phyloP scores from a whole-genome alignment of 129 eudicot genomes.

The Artemisia annua region DNA sequence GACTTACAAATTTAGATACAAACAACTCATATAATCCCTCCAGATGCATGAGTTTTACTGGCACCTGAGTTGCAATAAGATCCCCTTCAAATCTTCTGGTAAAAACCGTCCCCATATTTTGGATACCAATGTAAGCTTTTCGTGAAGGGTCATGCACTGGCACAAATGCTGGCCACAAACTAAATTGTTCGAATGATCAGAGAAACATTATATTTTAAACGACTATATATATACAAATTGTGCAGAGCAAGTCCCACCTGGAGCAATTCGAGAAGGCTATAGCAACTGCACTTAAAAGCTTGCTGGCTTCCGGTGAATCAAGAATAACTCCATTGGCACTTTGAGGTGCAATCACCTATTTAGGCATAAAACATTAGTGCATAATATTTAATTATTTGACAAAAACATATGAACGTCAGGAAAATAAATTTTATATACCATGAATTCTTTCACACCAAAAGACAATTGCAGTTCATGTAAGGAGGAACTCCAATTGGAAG shows the following conservation, averaged over 20 bases:
- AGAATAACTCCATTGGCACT: constrained; percentile 98
- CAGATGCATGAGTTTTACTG: constrained; percentile 95
- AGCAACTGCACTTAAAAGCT: constrained; percentile 93
- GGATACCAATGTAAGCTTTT: constrained; percentile 93
- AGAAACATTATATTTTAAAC: constrained; percentile 13
- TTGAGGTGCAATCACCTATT: constrained; percentile 92
- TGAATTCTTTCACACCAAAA: constrained; percentile 87
- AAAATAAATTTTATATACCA: constrained; percentile 46
- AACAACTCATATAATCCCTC: constrained; percentile 94
- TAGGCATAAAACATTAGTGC: constrained; percentile 6
- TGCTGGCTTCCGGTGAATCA: constrained; percentile 97
- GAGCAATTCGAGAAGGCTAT: constrained; percentile 92
- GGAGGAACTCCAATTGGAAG: constrained; percentile 56
- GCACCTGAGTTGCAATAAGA: constrained; percentile 91
- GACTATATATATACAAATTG: constrained; percentile 7
- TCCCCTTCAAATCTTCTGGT: constrained; percentile 97
- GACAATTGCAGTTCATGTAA: constrained; percentile 88
- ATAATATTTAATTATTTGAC: constrained; percentile 12
- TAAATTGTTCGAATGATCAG: constrained; percentile 41
- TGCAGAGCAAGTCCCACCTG: constrained; percentile 49
- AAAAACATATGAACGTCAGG: constrained; percentile 8
- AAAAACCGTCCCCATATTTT: constrained; percentile 91
- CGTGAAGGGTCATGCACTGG: constrained; percentile 94
- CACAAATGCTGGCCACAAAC: constrained; percentile 99
- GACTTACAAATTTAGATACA: constrained; percentile 87